These are phyloP conservation scores for Sporothrix dimorphospora DNA, from an alignment of 2,329 filamentous ascomycete genomes.

Conservation along the genomic window DNA sequence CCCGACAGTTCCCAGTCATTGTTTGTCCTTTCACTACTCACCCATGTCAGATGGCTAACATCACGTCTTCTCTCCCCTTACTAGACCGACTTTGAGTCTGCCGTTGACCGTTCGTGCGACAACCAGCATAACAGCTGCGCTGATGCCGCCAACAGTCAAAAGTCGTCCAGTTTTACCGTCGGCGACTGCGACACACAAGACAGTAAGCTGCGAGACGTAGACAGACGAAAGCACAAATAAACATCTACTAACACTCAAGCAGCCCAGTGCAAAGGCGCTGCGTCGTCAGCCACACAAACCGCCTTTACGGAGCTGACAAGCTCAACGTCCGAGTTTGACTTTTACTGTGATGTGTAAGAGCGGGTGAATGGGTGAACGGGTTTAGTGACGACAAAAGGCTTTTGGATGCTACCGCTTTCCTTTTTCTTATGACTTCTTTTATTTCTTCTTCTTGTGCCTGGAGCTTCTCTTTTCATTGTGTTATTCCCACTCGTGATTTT, in stretches of 20 bases:
- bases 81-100: constrained; percentile 49
- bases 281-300: constrained; percentile 40
- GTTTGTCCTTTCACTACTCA: not conserved
- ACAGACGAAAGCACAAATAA: not conserved
- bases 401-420: not conserved
- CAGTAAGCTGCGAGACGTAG: constrained; percentile 43
- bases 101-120: constrained; percentile 51
- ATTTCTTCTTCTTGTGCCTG: not conserved
- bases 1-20: not conserved
- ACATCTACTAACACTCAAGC: constrained; percentile 15
- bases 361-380: not conserved
- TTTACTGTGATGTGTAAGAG: constrained; percentile 49
- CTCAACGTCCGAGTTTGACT: constrained; percentile 50
- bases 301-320: constrained; percentile 43
- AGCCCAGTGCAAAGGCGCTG: constrained; percentile 48
- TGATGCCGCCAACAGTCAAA: constrained; percentile 46
- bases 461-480: not conserved
- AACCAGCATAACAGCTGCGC: constrained; percentile 55
- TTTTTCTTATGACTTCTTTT: not conserved
- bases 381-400: not conserved
- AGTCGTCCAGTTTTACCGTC: constrained; percentile 42
- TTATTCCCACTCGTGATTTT: not conserved
- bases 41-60: not conserved
- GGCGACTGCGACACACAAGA: constrained; percentile 51
- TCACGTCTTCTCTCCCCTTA: not conserved